Evolutionary conservation across 225 moss, liverwort and hornwort species (phyloP).

Genomic region (Polytrichum formosum): DNA sequence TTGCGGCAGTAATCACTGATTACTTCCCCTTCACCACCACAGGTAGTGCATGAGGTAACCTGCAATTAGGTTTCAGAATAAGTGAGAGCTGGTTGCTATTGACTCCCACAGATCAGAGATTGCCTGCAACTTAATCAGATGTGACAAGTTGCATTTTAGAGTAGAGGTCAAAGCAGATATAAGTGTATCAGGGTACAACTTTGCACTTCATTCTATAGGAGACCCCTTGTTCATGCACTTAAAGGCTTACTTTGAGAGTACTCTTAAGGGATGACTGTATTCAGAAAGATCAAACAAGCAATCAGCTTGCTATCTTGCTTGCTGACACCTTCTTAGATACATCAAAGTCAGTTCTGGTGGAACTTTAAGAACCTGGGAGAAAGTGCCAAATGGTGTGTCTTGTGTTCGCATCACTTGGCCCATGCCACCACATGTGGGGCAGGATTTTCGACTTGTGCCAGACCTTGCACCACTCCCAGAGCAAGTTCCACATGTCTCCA

Average conservation of each 20-base stretch:
- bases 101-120: too few species aligned
- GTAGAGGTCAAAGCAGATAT: too few species aligned
- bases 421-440: constrained; percentile 91
- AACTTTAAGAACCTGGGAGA: constrained; percentile 70
- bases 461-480: constrained; percentile 84
- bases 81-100: too few species aligned
- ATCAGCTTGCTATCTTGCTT: too few species aligned
- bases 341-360: neutral
- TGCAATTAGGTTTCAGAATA: constrained; percentile 8
- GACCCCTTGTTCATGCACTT: too few species aligned
- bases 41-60: constrained; percentile 91
- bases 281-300: too few species aligned
- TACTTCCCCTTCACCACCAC: constrained; percentile 93
- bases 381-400: constrained; percentile 93
- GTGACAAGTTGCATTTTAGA: too few species aligned
- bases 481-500: constrained; percentile 82
- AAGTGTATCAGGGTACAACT: too few species aligned
- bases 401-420: constrained; percentile 99
- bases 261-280: too few species aligned
- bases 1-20: constrained; percentile 96
- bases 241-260: too few species aligned
- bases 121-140: too few species aligned
- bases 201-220: too few species aligned
- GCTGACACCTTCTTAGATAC: neutral
- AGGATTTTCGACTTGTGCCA: constrained; percentile 82